Evolutionary conservation across 495 filamentous ascomycete genomes (phyloP).

Genomic region (Talaromyces stipitatus): DNA sequence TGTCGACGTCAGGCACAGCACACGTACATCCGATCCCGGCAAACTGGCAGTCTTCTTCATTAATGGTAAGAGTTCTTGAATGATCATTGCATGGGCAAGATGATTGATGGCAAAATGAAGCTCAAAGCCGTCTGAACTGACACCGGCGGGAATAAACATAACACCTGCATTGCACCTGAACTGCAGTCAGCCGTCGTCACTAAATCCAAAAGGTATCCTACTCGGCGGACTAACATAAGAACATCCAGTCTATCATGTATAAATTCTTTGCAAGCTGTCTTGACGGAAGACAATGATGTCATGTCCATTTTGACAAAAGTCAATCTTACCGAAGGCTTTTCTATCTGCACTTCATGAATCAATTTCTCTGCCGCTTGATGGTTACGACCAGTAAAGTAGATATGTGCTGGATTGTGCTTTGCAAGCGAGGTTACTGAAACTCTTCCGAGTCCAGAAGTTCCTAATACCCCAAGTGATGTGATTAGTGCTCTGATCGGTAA

Average conservation of each 20-base stretch:
- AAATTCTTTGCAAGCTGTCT: slow-evolving; percentile 43
- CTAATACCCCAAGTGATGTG: too few species aligned
- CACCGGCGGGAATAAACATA: slow-evolving; percentile 42
- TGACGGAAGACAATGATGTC: slow-evolving; percentile 36
- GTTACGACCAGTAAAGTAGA: slow-evolving; percentile 42
- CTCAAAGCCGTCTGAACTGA: slow-evolving; percentile 41
- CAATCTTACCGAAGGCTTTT: slow-evolving; percentile 17
- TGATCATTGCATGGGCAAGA: slow-evolving; percentile 52
- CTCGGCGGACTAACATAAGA: slow-evolving; percentile 37
- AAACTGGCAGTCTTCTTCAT: slow-evolving; percentile 22
- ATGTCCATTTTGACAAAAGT: slow-evolving; percentile 40
- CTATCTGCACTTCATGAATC: slow-evolving; percentile 33
- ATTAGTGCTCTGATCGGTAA: background rate
- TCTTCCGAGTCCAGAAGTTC: slow-evolving; percentile 52
- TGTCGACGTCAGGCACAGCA: slow-evolving; percentile 34
- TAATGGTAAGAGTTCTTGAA: slow-evolving; percentile 33
- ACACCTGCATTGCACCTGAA: slow-evolving; percentile 46
- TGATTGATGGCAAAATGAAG: slow-evolving; percentile 53
- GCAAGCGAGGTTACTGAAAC: slow-evolving; percentile 45
- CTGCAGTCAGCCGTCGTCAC: background rate
- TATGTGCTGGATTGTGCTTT: slow-evolving; percentile 46
- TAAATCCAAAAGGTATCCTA: slow-evolving; percentile 25
- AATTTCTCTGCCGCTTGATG: slow-evolving; percentile 26
- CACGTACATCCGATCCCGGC: slow-evolving; percentile 32
- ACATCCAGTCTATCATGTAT: slow-evolving; percentile 47